These are phyloP conservation scores for Daldinia loculata DNA, from an alignment of 495 filamentous ascomycete species.

Conservation along the genomic window DNA sequence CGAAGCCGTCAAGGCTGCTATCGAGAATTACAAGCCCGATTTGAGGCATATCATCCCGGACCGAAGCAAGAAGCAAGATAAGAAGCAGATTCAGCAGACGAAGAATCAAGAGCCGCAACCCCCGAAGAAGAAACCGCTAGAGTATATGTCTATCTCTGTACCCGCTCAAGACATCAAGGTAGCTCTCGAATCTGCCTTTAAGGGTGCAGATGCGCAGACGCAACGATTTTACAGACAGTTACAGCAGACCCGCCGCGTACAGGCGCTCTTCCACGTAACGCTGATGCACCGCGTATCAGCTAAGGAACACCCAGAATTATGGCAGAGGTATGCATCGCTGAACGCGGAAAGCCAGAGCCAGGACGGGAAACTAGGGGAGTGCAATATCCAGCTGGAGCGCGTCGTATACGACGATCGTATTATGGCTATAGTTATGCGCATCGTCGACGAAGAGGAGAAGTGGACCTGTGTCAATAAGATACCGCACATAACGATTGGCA, in stretches of 20 bases:
- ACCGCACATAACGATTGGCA: slow-evolving; percentile 92
- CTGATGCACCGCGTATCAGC: slow-evolving; percentile 80
- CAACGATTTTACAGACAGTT: slow-evolving; percentile 79
- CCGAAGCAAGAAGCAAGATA: slow-evolving; percentile 50
- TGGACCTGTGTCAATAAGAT: slow-evolving; percentile 79
- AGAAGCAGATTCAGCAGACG: slow-evolving; percentile 52
- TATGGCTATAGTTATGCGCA: slow-evolving; percentile 86
- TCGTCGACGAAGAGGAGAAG: slow-evolving; percentile 59
- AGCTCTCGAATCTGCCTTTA: slow-evolving; percentile 75
- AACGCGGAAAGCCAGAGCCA: slow-evolving; percentile 53
- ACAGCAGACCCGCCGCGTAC: slow-evolving; percentile 74
- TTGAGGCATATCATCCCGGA: slow-evolving; percentile 75
- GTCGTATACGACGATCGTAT: slow-evolving; percentile 82
- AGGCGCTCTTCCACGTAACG: slow-evolving; percentile 90
- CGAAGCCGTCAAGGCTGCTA: slow-evolving; percentile 75
- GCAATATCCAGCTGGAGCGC: slow-evolving; percentile 62
- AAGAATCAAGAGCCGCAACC: slow-evolving; percentile 44
- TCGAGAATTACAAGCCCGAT: slow-evolving; percentile 80
- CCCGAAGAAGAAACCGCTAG: slow-evolving; percentile 66
- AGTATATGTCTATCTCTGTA: slow-evolving; percentile 83
- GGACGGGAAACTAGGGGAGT: slow-evolving; percentile 54
- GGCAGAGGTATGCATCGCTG: slow-evolving; percentile 69
- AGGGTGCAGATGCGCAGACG: slow-evolving; percentile 54
- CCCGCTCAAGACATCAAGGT: slow-evolving; percentile 63
- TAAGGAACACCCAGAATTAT: slow-evolving; percentile 68